A percentile compares a stretch with the other conserved stretches of the same genome.
phyloP scores from a whole-genome alignment of 345 rosid genomes.

The Brassica cretica region DNA sequence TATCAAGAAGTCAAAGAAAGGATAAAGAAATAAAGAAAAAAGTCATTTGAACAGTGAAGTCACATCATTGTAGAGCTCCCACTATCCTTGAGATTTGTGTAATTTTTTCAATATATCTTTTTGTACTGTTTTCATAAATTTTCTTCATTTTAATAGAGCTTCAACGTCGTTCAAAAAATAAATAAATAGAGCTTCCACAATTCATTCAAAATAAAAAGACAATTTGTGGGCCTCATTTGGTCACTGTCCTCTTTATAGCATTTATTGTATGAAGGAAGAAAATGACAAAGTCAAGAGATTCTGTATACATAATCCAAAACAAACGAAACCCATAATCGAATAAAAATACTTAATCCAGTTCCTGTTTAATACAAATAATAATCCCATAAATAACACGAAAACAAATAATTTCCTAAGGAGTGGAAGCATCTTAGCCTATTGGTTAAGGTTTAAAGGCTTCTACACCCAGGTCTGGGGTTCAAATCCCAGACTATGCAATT shows the following conservation, averaged over 20 bases:
- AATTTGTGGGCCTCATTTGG: neutral
- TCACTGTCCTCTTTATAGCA: neutral
- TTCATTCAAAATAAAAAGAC: neutral
- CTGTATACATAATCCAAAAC: neutral
- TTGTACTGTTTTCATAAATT: slow-evolving; percentile 8
- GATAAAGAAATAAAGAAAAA: slow-evolving; percentile 15
- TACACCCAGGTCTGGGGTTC: too few relatives aligned
- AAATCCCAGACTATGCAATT: too few relatives aligned
- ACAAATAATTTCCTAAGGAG: neutral
- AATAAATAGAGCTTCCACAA: neutral
- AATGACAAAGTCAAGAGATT: neutral
- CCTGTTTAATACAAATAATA: slow-evolving; percentile 26
- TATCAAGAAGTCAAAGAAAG: slow-evolving; percentile 28
- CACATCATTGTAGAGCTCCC: slow-evolving; percentile 34
- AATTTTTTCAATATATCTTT: neutral
- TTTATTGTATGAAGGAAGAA: neutral
- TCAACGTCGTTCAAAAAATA: too few relatives aligned
- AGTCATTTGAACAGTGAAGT: slow-evolving; percentile 8
- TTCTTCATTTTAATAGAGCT: neutral
- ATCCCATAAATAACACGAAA: slow-evolving; percentile 2
- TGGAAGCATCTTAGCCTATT: too few relatives aligned
- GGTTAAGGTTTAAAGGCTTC: too few relatives aligned
- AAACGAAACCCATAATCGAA: neutral
- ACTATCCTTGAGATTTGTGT: slow-evolving; percentile 42
- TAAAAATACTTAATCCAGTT: slow-evolving; percentile 4